These are phyloP conservation scores for Angophora floribunda DNA, from an alignment of 345 rosid species.

Conservation along the genomic window DNA sequence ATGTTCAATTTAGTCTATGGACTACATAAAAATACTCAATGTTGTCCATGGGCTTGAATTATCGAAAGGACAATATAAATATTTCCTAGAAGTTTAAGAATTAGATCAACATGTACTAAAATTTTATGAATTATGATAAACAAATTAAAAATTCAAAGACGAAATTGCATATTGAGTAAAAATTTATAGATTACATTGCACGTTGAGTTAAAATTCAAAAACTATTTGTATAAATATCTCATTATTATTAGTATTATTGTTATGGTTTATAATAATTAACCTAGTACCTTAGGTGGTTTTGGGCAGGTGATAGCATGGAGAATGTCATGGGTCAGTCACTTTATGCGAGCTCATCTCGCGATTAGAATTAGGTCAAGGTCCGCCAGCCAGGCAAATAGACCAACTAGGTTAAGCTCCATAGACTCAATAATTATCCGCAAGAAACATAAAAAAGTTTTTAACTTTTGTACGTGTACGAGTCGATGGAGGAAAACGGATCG, in stretches of 20 bases:
- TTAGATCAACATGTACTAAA: too few relatives aligned
- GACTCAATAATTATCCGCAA: neutral
- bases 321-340: neutral
- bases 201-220: too few relatives aligned
- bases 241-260: neutral
- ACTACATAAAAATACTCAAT: too few relatives aligned
- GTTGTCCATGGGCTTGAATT: neutral
- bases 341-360: neutral
- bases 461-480: neutral
- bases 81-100: accelerated
- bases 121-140: too few relatives aligned
- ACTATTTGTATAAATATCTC: neutral
- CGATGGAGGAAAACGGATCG: neutral
- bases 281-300: neutral
- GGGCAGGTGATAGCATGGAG: neutral
- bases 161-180: too few relatives aligned
- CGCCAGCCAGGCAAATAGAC: neutral
- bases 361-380: neutral
- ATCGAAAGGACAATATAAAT: too few relatives aligned
- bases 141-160: too few relatives aligned
- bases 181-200: too few relatives aligned
- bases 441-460: neutral
- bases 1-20: accelerated
- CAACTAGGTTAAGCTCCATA: neutral
- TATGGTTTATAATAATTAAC: neutral